Conservation (phyloP, 2,329 filamentous ascomycete genomes). For the Ophiocordyceps camponoti-saundersi region DNA sequence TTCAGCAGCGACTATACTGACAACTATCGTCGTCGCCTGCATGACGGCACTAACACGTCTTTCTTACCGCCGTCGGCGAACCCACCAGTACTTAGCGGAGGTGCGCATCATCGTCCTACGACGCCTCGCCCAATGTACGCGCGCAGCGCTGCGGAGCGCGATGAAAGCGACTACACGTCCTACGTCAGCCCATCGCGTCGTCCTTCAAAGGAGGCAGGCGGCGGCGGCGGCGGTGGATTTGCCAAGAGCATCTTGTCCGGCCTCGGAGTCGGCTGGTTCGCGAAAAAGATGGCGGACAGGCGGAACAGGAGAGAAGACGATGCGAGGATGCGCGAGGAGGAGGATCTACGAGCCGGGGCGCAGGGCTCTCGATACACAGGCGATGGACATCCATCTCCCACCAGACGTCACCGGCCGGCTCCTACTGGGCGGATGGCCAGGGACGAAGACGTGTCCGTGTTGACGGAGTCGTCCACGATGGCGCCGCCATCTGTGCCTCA, state of each 20-base stretch:
- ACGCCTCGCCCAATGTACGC: conserved; percentile 31
- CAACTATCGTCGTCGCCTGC: conserved; percentile 7
- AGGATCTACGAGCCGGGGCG: conserved; percentile 41
- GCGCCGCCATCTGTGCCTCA: conserved; percentile 9
- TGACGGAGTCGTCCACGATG: conserved; percentile 19
- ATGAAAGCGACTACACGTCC: conserved; percentile 41
- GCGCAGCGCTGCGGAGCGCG: conserved; percentile 24
- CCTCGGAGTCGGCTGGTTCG: conserved; percentile 51
- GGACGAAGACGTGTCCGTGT: conserved; percentile 13
- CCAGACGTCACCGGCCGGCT: conserved; percentile 18
- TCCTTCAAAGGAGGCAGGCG: conserved; percentile 23
- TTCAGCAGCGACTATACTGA: conserved; percentile 30
- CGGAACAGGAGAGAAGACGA: conserved; percentile 26
- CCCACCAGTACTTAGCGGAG: conserved; percentile 11
- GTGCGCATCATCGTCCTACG: conserved; percentile 26
- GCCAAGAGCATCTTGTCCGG: conserved; percentile 42
- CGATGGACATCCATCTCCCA: conserved; percentile 41
- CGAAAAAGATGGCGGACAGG: conserved; percentile 45
- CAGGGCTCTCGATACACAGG: conserved; percentile 50
- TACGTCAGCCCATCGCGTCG: conserved; percentile 47
- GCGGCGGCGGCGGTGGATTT: conserved; percentile 26
- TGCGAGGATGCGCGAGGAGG: conserved; percentile 27
- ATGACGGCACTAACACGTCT: conserved; percentile 18
- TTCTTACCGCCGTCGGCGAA: conserved; percentile 29
- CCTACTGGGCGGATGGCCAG: conserved; percentile 14